Conservation (phyloP, 768 basidiomycete genomes). For the Lyophyllum atratum region DNA sequence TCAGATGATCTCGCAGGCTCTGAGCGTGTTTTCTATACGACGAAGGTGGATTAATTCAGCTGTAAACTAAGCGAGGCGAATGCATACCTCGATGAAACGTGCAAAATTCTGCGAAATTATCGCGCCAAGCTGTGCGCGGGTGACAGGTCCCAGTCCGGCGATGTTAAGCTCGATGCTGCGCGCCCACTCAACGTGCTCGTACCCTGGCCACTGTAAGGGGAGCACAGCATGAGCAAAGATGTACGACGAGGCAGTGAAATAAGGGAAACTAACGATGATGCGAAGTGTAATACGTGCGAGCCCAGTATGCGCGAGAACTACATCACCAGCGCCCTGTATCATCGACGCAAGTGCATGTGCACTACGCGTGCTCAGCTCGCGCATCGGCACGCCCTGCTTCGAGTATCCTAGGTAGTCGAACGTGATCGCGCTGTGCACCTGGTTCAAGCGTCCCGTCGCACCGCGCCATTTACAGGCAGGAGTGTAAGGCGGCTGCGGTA, state of each 20-base stretch:
- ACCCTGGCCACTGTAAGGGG: conserved; percentile 48
- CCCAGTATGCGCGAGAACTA: conserved; percentile 37
- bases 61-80: not conserved
- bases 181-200: conserved; percentile 40
- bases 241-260: not conserved
- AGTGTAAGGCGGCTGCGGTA: conserved; percentile 34
- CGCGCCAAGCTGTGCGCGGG: conserved; percentile 42
- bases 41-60: not conserved
- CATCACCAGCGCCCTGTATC: conserved; percentile 41
- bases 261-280: conserved; percentile 34
- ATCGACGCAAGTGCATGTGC: conserved; percentile 34
- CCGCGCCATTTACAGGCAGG: conserved; percentile 25
- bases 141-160: conserved; percentile 34
- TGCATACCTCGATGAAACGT: conserved; percentile 39
- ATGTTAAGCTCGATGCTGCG: conserved; percentile 36
- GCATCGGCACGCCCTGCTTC: conserved; percentile 47
- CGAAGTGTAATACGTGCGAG: conserved; percentile 35
- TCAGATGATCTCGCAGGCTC: conserved; percentile 24
- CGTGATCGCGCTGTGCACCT: conserved; percentile 28
- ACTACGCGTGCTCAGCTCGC: conserved; percentile 41
- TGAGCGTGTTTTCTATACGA: conserved; percentile 29
- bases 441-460: conserved; percentile 22
- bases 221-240: not conserved
- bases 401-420: conserved; percentile 47
- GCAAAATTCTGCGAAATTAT: conserved; percentile 37